Conservation (phyloP, 805 yeast genomes). For the Millerago galiae region DNA sequence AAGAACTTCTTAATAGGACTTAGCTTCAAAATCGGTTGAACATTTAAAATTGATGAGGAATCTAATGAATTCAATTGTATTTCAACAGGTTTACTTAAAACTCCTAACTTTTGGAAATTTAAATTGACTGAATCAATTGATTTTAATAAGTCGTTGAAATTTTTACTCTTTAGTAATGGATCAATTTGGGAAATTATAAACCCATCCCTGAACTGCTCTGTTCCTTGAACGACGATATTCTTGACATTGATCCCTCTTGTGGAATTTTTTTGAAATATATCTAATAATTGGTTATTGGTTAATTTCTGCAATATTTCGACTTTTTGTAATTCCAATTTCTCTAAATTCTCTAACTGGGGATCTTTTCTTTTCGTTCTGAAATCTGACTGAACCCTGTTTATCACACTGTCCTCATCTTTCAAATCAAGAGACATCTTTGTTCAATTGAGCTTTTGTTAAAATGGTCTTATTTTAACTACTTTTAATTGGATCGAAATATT, state of each 20-base stretch:
- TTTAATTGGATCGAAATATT: too few species aligned
- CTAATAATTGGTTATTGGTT: slow-evolving; percentile 22
- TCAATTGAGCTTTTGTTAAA: too few species aligned
- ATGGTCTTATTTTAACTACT: too few species aligned
- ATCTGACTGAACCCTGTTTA: slow-evolving; percentile 17
- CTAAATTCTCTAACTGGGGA: slow-evolving; percentile 6
- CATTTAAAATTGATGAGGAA: slow-evolving; percentile 7
- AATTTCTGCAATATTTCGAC: slow-evolving; percentile 25
- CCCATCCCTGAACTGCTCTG: slow-evolving; percentile 37
- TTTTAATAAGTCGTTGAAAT: slow-evolving; percentile 33
- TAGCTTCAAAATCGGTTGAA: slow-evolving; percentile 27
- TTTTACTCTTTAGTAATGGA: slow-evolving; percentile 38
- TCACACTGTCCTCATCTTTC: slow-evolving; percentile 15
- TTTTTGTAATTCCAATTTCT: slow-evolving; percentile 23
- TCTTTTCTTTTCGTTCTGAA: slow-evolving; percentile 14
- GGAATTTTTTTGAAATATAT: slow-evolving; percentile 25
- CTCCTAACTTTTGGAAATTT: slow-evolving; percentile 36
- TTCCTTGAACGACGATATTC: slow-evolving; percentile 42
- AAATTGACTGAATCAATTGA: slow-evolving; percentile 38
- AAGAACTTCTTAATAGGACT: slow-evolving; percentile 61
- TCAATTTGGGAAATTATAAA: slow-evolving; percentile 41
- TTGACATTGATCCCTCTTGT: slow-evolving; percentile 37
- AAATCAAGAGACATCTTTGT: slow-evolving; percentile 10
- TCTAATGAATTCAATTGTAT: slow-evolving; percentile 26
- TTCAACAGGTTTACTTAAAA: slow-evolving; percentile 34